Evolutionary conservation across 2,329 filamentous ascomycete genomes (phyloP), one percentile per base, ranked within the genome.

Genomic region (Metarhizium anisopliae): DNA sequence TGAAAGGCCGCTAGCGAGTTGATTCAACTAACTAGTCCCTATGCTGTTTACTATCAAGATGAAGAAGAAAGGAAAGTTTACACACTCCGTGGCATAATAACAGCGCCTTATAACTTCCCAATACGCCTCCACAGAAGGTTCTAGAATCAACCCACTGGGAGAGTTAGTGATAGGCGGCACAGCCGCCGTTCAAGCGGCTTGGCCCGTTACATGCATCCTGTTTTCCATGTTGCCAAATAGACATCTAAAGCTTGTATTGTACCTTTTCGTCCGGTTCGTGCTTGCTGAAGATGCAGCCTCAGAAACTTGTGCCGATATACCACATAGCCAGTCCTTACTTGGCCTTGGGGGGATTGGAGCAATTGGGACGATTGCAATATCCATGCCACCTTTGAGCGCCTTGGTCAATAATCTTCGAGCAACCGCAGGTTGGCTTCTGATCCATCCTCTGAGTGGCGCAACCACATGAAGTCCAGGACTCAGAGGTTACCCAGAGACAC

Each of bases 401-500:
- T 55, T 67, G 64, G 50, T 67, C 59, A 30, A 64, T 59, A 51
- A 68, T 52, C 36, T 59, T 60, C 29, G 51, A 55, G 62, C 70
- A 72, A 25, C 45, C 51, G 58, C 64, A 67, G 35, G 64, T 65
- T 3, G 69, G 68, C 58, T 68, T 65, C 51, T 59, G 62, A 32
- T 60, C 57, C 25, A 57, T 51, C 35, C 59, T 57, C 25, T 59
- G 35, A n/a, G 57, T 54, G 35, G 59, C 60, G 64, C 69, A 72
- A 52, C 68, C 68, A 57, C 69, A 72, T 51, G 52, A 50, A 47
- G 64, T 64, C 67, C 65, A 72, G 58, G 55, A 51, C 57, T 71
- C 61, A 45, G 64, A 66, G 20, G 64, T 64, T 35, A 62, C 60
- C 68, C 69, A 72, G 59, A 63, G 53, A 59, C 70, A 72, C 70